Evolutionary conservation across 441 rosid species (phyloP).

Genomic region (Manihot esculenta): DNA sequence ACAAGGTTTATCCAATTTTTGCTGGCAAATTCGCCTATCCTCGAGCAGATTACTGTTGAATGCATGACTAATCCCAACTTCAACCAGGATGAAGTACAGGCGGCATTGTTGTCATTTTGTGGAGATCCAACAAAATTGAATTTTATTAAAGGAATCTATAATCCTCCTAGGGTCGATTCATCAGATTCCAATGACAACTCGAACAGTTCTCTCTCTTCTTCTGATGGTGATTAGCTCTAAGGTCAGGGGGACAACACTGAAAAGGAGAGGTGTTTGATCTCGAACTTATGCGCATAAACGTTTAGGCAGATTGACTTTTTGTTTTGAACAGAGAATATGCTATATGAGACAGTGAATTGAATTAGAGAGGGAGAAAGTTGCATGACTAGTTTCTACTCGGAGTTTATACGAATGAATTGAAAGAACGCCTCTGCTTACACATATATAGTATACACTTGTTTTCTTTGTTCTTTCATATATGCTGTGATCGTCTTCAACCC

Average conservation of each 20-base stretch:
- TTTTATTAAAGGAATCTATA: background rate
- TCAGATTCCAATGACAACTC: conserved; percentile 22
- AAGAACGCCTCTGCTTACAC: background rate
- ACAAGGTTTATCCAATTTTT: conserved; percentile 17
- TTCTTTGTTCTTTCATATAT: too few relatives aligned
- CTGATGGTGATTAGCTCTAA: conserved; percentile 14
- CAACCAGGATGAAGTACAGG: background rate
- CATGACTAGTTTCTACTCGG: background rate
- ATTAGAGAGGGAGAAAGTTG: conserved; percentile 2
- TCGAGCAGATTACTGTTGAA: conserved; percentile 14
- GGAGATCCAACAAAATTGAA: conserved; percentile 3
- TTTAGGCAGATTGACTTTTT: background rate
- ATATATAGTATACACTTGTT: too few relatives aligned
- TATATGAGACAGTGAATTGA: background rate
- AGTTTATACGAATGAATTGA: background rate
- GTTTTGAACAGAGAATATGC: background rate
- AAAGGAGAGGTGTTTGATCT: background rate
- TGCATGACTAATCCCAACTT: background rate
- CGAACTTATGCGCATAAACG: background rate
- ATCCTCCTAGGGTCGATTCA: conserved; percentile 6
- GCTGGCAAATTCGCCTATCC: conserved; percentile 12
- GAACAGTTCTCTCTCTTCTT: conserved; percentile 8
- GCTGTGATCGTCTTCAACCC: too few relatives aligned
- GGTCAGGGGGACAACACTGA: background rate
- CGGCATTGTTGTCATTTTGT: background rate